Evolutionary conservation across 2,329 filamentous ascomycete species (phyloP), one percentile per base, ranked within the genome.

Genomic region (Domatiomyces catenatus): DNA sequence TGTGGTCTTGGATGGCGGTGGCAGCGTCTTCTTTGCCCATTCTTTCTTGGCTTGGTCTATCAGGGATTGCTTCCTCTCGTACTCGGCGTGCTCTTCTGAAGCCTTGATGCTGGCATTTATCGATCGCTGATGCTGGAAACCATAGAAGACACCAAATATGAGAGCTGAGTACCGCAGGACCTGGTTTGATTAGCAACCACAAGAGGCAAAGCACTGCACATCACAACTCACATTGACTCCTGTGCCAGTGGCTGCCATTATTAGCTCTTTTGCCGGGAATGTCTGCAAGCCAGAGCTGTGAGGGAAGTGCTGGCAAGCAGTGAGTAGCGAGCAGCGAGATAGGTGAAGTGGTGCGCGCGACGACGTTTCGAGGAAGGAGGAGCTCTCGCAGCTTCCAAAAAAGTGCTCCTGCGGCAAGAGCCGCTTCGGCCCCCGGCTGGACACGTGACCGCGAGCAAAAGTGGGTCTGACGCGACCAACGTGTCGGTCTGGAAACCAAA

Each of bases 141-240:
- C 92, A 75, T 98, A 98, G 73, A 94, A 83, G 67, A 96, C 74
- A 68, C 92, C 92, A 64, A 87, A 76, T 65, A 82, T 85, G 60
- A 98, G 85, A 67, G 89, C 89, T 66, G 88, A 90, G 79, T 90
- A 98, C 73, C 92, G 89, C 70, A 96, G 80, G 70, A 98, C 90
- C 92, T 98, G 70, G 48, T 62, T 5, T 19, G 22, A 44, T 59
- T 50, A 59, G 56, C 28, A 32, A 46, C n/a, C 43, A 3, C 17
- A 26, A 19, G 6, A 19, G 18, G 3, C 6, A 45, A 19, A 20
- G n/a, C 8, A 24, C 22, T 24, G 10, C n/a, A 5, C 43, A 45
- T 45, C 43, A 24, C 12, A 6, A 44, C 70, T 64, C 62, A 83
- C 80, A 69, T 83, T 83, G 67, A 81, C 77, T 74, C 79, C 79